These are phyloP conservation scores for Cyclocybe aegerita DNA, from an alignment of 768 basidiomycete species.

Conservation along the genomic window DNA sequence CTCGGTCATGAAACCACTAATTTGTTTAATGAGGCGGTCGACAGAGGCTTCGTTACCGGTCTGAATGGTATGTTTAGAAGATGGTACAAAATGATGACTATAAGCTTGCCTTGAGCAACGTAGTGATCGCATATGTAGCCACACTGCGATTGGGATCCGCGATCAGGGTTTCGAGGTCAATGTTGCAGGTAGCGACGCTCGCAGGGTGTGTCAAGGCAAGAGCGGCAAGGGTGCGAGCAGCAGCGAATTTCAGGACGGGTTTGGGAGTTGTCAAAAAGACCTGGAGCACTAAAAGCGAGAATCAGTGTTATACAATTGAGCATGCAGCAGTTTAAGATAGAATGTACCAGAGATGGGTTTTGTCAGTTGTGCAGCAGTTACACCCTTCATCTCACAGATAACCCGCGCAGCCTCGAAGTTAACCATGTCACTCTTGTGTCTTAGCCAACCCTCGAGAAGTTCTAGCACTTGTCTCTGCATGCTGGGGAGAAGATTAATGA, in stretches of 20 bases:
- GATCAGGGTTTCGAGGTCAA: constrained; percentile 96
- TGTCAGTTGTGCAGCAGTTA: constrained; percentile 72
- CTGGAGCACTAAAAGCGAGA: constrained; percentile 68
- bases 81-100: not conserved
- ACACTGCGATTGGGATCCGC: constrained; percentile 94
- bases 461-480: constrained; percentile 92
- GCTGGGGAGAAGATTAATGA: constrained; percentile 39
- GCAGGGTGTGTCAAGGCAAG: constrained; percentile 85
- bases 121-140: constrained; percentile 98
- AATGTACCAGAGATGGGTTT: constrained; percentile 85
- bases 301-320: not conserved
- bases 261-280: constrained; percentile 96
- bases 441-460: constrained; percentile 89
- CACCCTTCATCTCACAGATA: constrained; percentile 94
- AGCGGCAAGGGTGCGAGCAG: constrained; percentile 90
- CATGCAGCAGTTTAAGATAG: not conserved
- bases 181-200: constrained; percentile 89
- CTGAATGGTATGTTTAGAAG: constrained; percentile 36
- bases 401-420: constrained; percentile 98
- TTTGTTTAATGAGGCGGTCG: constrained; percentile 98
- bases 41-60: constrained; percentile 99
- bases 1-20: constrained; percentile 97
- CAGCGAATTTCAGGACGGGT: constrained; percentile 93
- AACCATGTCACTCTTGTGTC: constrained; percentile 99
- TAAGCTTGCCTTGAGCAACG: constrained; percentile 79